A percentile compares a stretch with the other conserved stretches of the same genome.
Evolutionary conservation across 192 early-diverging fungal species (phyloP).

Genomic region (Mortierella alpina): DNA sequence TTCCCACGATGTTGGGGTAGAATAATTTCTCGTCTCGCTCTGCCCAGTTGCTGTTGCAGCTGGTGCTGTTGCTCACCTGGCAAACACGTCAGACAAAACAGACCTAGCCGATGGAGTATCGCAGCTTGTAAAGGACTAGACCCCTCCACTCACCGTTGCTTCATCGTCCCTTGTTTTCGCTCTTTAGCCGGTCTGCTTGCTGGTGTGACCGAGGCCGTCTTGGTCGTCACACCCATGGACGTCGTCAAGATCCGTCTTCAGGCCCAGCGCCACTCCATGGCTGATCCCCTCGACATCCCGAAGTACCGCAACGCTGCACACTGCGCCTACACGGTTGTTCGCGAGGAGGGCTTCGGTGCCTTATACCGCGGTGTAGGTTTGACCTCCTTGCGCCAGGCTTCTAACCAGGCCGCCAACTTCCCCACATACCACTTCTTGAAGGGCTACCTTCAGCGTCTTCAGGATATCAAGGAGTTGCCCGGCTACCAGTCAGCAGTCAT

Average conservation of each 20-base stretch:
- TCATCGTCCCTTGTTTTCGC: conserved; percentile 8
- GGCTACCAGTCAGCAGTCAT: conserved; percentile 90
- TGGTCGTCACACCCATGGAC: conserved; percentile 98
- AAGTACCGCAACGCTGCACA: conserved; percentile 97
- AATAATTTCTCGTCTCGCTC: neutral
- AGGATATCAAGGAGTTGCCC: conserved; percentile 76
- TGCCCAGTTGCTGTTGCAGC: too few relatives aligned
- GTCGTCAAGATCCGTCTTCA: conserved; percentile 99
- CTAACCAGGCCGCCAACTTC: conserved; percentile 99
- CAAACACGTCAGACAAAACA: neutral
- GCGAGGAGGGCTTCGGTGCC: conserved; percentile 88
- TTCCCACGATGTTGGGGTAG: conserved; percentile 10
- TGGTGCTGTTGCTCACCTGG: neutral
- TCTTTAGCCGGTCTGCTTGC: conserved; percentile 87
- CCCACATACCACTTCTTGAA: conserved; percentile 97
- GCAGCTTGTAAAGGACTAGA: neutral
- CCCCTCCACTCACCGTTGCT: conserved; percentile 4
- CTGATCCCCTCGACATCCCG: conserved; percentile 95
- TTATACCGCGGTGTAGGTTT: conserved; percentile 96
- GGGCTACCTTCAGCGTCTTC: conserved; percentile 74
- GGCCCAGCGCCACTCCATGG: conserved; percentile 94
- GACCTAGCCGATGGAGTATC: too few relatives aligned
- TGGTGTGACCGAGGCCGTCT: conserved; percentile 92
- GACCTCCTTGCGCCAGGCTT: conserved; percentile 94
- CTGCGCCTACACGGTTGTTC: conserved; percentile 90